phyloP scores from a whole-genome alignment of 805 yeast species.

The Candida golubevii region DNA sequence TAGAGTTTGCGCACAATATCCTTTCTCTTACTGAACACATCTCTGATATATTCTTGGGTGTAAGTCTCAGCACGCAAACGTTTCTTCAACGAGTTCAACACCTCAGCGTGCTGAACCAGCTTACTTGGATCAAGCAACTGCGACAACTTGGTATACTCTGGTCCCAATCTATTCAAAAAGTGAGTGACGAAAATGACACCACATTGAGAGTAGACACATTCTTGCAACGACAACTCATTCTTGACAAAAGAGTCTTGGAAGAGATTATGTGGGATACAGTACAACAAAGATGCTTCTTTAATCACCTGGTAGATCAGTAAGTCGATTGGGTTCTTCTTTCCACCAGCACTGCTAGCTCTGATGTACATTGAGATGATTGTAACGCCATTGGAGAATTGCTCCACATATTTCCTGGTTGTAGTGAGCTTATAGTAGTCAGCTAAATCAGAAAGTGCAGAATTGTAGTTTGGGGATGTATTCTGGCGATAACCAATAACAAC shows the following conservation, averaged over 20 bases:
- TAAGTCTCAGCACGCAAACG: conserved; percentile 91
- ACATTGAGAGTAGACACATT: conserved; percentile 89
- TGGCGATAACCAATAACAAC: conserved; percentile 85
- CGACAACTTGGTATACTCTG: conserved; percentile 73
- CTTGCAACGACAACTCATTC: conserved; percentile 86
- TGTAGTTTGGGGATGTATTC: conserved; percentile 79
- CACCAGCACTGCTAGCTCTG: conserved; percentile 26
- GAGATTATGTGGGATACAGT: conserved; percentile 83
- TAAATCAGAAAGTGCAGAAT: conserved; percentile 79
- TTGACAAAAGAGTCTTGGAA: conserved; percentile 70
- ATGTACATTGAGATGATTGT: conserved; percentile 85
- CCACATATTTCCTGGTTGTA: conserved; percentile 87
- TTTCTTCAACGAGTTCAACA: conserved; percentile 74
- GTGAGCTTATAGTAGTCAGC: conserved; percentile 84
- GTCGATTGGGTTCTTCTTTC: conserved; percentile 50
- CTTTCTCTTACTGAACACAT: conserved; percentile 65
- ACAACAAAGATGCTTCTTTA: conserved; percentile 89
- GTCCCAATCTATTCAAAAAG: conserved; percentile 89
- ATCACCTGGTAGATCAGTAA: conserved; percentile 82
- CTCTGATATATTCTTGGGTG: conserved; percentile 77
- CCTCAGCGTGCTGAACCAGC: conserved; percentile 67
- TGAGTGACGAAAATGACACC: conserved; percentile 91
- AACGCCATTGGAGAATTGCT: conserved; percentile 85
- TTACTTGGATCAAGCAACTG: conserved; percentile 58
- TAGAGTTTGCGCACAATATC: conserved; percentile 77